Conservation (phyloP, 2,329 filamentous ascomycete genomes). For the Grosmannia huntii region DNA sequence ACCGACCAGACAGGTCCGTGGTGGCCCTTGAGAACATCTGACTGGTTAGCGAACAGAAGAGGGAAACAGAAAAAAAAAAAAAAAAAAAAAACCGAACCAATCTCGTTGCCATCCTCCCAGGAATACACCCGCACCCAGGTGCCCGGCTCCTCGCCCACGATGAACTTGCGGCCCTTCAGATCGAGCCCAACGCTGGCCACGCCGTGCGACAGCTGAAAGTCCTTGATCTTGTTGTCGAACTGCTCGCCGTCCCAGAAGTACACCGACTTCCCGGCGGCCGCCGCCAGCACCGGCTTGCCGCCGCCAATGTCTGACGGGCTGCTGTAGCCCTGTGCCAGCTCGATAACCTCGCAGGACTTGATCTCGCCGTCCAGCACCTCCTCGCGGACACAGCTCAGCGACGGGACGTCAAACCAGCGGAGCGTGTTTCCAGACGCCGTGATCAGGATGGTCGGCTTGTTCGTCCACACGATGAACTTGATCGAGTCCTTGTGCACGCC, state of each 20-base stretch:
- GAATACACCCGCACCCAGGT: slow-evolving; percentile 96
- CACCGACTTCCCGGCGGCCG: slow-evolving; percentile 86
- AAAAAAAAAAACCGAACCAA: slow-evolving; percentile 40
- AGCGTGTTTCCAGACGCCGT: slow-evolving; percentile 88
- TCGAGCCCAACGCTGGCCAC: slow-evolving; percentile 87
- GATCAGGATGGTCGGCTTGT: slow-evolving; percentile 74
- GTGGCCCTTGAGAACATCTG: slow-evolving; percentile 89
- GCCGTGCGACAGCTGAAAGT: slow-evolving; percentile 66
- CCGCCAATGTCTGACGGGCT: slow-evolving; percentile 50
- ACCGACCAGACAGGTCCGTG: slow-evolving; percentile 97
- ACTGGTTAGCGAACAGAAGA: neutral
- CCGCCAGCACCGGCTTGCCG: slow-evolving; percentile 63
- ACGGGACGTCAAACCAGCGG: slow-evolving; percentile 85
- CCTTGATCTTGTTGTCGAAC: slow-evolving; percentile 64
- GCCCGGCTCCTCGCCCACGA: slow-evolving; percentile 82
- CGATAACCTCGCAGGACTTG: slow-evolving; percentile 81
- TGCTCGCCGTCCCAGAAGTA: slow-evolving; percentile 77
- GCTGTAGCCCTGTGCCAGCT: slow-evolving; percentile 45
- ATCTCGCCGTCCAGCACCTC: slow-evolving; percentile 73
- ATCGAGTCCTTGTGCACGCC: slow-evolving; percentile 78
- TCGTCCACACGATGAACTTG: slow-evolving; percentile 93
- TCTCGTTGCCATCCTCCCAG: slow-evolving; percentile 69
- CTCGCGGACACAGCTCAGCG: slow-evolving; percentile 60
- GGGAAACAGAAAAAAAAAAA: neutral
- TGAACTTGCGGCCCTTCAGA: slow-evolving; percentile 64